Conservation (phyloP, 1,139 yeast genomes). For the Yamadazyma sp. region DNA sequence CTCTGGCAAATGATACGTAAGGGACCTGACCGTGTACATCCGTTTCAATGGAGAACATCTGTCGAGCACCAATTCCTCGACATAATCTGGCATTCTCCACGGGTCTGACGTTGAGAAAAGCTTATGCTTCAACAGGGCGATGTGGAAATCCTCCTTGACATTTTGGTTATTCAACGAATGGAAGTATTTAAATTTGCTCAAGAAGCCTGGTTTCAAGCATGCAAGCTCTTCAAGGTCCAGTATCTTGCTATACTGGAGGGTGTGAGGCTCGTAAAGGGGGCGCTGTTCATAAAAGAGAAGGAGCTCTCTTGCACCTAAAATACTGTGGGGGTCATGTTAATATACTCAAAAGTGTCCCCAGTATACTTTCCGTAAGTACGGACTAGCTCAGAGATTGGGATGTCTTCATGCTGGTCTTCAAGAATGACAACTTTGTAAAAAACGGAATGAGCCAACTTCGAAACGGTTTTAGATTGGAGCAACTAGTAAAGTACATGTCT, state of each 20-base stretch:
- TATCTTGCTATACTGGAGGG: background rate
- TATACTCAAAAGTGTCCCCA: background rate
- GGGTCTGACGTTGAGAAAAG: too few species aligned
- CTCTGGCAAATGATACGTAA: too few species aligned
- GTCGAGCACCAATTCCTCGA: too few species aligned
- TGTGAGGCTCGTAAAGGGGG: background rate
- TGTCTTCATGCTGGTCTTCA: too few species aligned
- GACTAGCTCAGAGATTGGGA: too few species aligned
- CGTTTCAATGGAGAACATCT: too few species aligned
- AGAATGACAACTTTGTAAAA: background rate
- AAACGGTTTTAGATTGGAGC: background rate
- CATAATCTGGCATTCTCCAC: too few species aligned
- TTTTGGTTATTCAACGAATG: too few species aligned
- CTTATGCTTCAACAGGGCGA: too few species aligned
- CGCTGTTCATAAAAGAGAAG: background rate
- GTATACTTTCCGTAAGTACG: too few species aligned
- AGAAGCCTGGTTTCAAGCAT: background rate
- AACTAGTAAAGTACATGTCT: background rate
- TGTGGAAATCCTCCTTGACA: too few species aligned
- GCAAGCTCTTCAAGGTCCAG: background rate
- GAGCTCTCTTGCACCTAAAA: background rate
- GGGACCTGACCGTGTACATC: too few species aligned
- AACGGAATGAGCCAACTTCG: background rate
- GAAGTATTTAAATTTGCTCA: background rate
- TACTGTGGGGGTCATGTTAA: background rate